A percentile compares a stretch with the other conserved stretches of the same genome.
phyloP scores from a whole-genome alignment of 108 stramenopile species.

The Fistulifera pelliculosa region DNA sequence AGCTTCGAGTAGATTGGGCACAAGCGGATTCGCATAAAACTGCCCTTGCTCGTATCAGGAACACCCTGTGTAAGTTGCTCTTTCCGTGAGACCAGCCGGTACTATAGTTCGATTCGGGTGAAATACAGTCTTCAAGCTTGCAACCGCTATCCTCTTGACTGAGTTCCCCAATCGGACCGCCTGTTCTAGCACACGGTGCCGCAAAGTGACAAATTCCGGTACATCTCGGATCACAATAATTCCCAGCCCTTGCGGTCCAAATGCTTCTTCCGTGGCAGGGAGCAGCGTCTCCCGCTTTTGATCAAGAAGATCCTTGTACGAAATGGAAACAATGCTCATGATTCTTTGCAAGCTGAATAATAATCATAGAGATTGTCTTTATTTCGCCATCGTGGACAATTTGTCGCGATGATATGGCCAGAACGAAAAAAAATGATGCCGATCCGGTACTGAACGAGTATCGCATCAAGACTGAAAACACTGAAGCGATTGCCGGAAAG shows the following conservation, averaged over 20 bases:
- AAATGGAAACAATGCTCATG: slow-evolving; percentile 25
- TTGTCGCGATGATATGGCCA: too few relatives aligned
- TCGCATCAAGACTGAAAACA: too few relatives aligned
- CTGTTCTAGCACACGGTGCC: slow-evolving; percentile 38
- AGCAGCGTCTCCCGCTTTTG: slow-evolving; percentile 13
- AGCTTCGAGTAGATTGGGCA: slow-evolving; percentile 29
- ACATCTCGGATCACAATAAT: slow-evolving; percentile 48
- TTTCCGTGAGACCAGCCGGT: slow-evolving; percentile 81
- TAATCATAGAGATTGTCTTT: too few relatives aligned
- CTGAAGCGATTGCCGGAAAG: too few relatives aligned
- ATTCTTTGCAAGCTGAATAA: too few relatives aligned
- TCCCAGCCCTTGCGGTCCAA: slow-evolving; percentile 33
- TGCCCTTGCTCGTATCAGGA: slow-evolving; percentile 75
- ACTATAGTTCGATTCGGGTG: slow-evolving; percentile 54
- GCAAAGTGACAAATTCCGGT: slow-evolving; percentile 22
- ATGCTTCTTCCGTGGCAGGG: slow-evolving; percentile 26
- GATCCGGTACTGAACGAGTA: too few relatives aligned
- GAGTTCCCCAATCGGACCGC: slow-evolving; percentile 42
- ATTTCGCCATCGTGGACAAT: too few relatives aligned
- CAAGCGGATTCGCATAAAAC: slow-evolving; percentile 87
- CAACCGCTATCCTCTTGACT: neutral
- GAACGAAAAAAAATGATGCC: too few relatives aligned
- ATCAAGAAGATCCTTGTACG: slow-evolving; percentile 34
- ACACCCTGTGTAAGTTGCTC: slow-evolving; percentile 59
- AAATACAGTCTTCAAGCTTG: slow-evolving; percentile 13